Conservation (phyloP, 2,329 filamentous ascomycete species). For the Tricladium varicosporioides region DNA sequence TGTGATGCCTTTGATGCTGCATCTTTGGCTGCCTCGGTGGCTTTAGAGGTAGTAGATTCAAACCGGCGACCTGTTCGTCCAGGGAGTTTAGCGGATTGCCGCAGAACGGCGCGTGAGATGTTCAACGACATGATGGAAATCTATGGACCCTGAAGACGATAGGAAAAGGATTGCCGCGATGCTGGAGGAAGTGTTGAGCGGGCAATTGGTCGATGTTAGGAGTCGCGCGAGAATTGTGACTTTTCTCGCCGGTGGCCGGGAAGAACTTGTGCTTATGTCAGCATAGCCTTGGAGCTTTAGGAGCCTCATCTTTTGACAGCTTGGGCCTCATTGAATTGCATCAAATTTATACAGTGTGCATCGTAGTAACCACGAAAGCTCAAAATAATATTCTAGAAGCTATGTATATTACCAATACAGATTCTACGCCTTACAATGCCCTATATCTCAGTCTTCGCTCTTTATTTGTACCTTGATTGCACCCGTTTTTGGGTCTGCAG, state of each 20-base stretch:
- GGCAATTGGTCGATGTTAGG: slow-evolving; percentile 29
- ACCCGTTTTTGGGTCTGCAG: slow-evolving; percentile 82
- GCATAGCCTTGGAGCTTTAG: too few species aligned
- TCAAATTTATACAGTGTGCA: too few species aligned
- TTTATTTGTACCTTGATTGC: slow-evolving; percentile 99
- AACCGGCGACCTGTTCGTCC: slow-evolving; percentile 40
- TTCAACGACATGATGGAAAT: slow-evolving; percentile 31
- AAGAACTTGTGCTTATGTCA: slow-evolving; percentile 10
- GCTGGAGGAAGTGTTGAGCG: slow-evolving; percentile 20
- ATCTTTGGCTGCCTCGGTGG: slow-evolving; percentile 40
- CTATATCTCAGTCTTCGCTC: slow-evolving; percentile 44
- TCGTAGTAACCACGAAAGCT: neutral
- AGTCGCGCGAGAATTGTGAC: slow-evolving; percentile 23
- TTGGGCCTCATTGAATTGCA: too few species aligned
- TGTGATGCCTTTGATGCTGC: slow-evolving; percentile 42
- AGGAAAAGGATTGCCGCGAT: slow-evolving; percentile 18
- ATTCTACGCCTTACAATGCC: slow-evolving; percentile 5
- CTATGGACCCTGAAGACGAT: slow-evolving; percentile 20
- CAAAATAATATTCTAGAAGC: slow-evolving; percentile 11
- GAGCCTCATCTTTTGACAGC: too few species aligned
- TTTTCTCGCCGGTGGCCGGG: slow-evolving; percentile 24
- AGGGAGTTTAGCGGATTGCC: slow-evolving; percentile 32
- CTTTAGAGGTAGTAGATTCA: slow-evolving; percentile 56
- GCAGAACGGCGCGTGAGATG: slow-evolving; percentile 30
- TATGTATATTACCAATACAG: slow-evolving; percentile 6